Evolutionary conservation across 768 basidiomycete genomes (phyloP), one percentile per base, ranked within the genome.

Genomic region (Kwoniella heveanensis): DNA sequence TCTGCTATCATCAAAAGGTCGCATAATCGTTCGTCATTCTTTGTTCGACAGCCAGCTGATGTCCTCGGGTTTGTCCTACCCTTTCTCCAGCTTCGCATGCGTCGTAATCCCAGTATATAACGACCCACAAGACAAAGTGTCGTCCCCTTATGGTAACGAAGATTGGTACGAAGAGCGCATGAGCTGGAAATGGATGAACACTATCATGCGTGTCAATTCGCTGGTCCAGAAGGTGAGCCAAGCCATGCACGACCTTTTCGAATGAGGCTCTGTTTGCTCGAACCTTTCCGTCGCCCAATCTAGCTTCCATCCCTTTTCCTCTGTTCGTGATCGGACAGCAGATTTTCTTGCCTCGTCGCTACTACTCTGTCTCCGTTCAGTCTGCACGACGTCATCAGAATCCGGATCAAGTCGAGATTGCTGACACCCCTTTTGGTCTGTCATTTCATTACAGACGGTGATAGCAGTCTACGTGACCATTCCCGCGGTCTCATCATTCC

Each of bases 171-270:
- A 73, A n/a, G 74, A 77, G 55, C 63, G 70, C 51, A 73, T 91
- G 73, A 83, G 88, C 10, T 99, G 96, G 96, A 85, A 90, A 13
- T 97, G 93, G 94, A 85, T 99, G 27, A 92, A 91, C 80, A 99
- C 96, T 0, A 86, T 99, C 65, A 98, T 96, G 77, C 87, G 96
- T 37, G 95, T 97, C 13, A 97, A 95, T 78, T 88, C 91, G 0
- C 92, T 96, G 77, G 95, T 98, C 3, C 92, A 93, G 81, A 99
- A 99, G 86, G 95, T 91, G 22, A 32, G 79, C n/a, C n/a, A n/a
- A n/a, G n/a, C n/a, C n/a, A n/a, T n/a, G n/a, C n/a, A n/a, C n/a
- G n/a, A n/a, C n/a, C n/a, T n/a, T n/a, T n/a, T n/a, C n/a, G n/a
- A n/a, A n/a, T n/a, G n/a, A n/a, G n/a, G n/a, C n/a, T n/a, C n/a